phyloP scores from a whole-genome alignment of 2,329 filamentous ascomycete genomes.

The Penicillium sp. region DNA sequence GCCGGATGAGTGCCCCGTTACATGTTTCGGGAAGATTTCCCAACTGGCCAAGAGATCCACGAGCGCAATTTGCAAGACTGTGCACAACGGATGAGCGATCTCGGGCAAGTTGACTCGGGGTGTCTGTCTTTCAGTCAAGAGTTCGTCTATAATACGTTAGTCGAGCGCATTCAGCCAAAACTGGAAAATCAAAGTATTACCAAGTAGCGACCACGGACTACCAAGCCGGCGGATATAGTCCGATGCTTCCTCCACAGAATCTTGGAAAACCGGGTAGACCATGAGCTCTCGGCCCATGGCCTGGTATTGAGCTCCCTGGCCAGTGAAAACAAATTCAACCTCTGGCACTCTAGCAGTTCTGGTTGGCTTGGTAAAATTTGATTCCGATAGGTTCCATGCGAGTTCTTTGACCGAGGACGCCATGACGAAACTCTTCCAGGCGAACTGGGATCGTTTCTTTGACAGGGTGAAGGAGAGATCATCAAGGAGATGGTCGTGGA shows the following conservation, averaged over 20 bases:
- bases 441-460: constrained; percentile 14
- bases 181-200: constrained; percentile 7
- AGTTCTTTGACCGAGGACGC: constrained; percentile 16
- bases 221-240: constrained; percentile 25
- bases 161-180: neutral
- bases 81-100: constrained; percentile 31
- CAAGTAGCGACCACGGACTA: constrained; percentile 24
- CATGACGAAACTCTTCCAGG: constrained; percentile 19
- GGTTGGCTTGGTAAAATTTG: constrained; percentile 10
- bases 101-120: constrained; percentile 26
- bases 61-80: constrained; percentile 32
- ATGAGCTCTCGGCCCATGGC: constrained; percentile 36
- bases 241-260: constrained; percentile 24
- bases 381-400: constrained; percentile 15
- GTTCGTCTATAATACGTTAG: constrained; percentile 23
- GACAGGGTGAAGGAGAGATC: constrained; percentile 26
- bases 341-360: constrained; percentile 5
- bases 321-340: constrained; percentile 40
- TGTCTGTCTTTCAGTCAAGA: constrained; percentile 16
- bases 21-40: constrained; percentile 23
- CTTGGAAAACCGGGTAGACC: constrained; percentile 20
- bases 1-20: constrained; percentile 33
- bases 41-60: constrained; percentile 29
- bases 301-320: constrained; percentile 40
- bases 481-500: constrained; percentile 14